Percentiles rank a stretch among this genome's conserved stretches.
Conservation (phyloP, 2,329 filamentous ascomycete genomes). For the Trichoderma simmonsii region DNA sequence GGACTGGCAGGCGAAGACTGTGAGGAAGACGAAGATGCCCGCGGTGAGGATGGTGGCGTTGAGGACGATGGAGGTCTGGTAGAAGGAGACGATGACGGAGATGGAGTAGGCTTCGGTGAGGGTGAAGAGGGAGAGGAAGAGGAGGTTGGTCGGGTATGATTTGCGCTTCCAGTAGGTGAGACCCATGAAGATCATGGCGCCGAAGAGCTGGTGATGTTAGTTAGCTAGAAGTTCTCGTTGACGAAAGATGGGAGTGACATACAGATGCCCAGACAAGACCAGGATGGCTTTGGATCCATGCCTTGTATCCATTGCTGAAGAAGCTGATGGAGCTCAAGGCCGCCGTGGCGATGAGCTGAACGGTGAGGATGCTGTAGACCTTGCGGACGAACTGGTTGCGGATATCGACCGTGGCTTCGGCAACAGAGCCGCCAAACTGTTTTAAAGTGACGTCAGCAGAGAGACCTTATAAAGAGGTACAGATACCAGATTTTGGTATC, state of each 20-base stretch:
- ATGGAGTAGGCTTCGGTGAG: slow-evolving; percentile 90
- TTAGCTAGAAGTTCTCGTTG: slow-evolving; percentile 20
- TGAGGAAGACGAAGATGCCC: slow-evolving; percentile 75
- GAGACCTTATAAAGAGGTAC: not conserved
- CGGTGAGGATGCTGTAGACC: slow-evolving; percentile 97
- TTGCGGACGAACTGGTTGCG: slow-evolving; percentile 96
- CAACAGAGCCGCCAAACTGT: slow-evolving; percentile 86
- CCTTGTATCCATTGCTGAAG: slow-evolving; percentile 73
- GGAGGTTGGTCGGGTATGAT: slow-evolving; percentile 88
- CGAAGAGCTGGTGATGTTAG: slow-evolving; percentile 57
- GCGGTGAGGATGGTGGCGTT: slow-evolving; percentile 87
- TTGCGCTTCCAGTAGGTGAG: slow-evolving; percentile 95
- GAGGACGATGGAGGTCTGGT: slow-evolving; percentile 77
- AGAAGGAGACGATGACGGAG: slow-evolving; percentile 89
- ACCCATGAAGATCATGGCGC: slow-evolving; percentile 78
- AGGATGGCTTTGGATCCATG: slow-evolving; percentile 80
- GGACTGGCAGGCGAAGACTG: slow-evolving; percentile 89
- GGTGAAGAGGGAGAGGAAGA: slow-evolving; percentile 90
- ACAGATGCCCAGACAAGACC: slow-evolving; percentile 84
- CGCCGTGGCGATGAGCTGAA: slow-evolving; percentile 83
- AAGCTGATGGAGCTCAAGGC: slow-evolving; percentile 81
- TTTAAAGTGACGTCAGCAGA: not conserved
- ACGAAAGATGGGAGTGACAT: slow-evolving; percentile 30
- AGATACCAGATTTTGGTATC: not conserved
- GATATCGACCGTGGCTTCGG: slow-evolving; percentile 91